phyloP scores from a whole-genome alignment of 148 eudicot genomes.

The Limonium bicolor region DNA sequence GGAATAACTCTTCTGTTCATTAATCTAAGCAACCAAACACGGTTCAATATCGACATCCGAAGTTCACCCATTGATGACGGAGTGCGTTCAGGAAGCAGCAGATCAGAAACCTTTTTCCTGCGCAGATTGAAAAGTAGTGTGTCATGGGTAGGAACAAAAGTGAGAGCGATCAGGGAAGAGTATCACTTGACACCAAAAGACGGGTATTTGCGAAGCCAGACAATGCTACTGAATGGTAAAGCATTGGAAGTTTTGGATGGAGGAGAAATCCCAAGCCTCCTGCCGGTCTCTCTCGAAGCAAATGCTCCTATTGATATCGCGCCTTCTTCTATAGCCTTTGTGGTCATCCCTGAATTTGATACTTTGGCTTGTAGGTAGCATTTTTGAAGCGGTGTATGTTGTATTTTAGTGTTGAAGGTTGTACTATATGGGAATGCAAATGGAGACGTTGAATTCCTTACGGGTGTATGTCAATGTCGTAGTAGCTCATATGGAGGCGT shows the following conservation, averaged over 20 bases:
- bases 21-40: constrained; percentile 61
- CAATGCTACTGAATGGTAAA: constrained; percentile 35
- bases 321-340: constrained; percentile 38
- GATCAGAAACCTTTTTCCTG: too few relatives aligned
- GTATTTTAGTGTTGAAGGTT: too few relatives aligned
- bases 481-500: too few relatives aligned
- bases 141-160: constrained; percentile 55
- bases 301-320: constrained; percentile 15
- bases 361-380: constrained; percentile 23
- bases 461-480: too few relatives aligned
- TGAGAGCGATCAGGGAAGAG: constrained; percentile 39
- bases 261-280: constrained; percentile 32
- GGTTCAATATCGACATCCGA: constrained; percentile 17
- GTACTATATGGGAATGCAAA: too few relatives aligned
- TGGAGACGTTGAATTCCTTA: too few relatives aligned
- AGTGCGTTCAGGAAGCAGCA: too few relatives aligned
- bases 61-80: too few relatives aligned
- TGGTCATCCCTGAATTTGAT: constrained; percentile 26
- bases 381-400: too few relatives aligned
- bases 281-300: constrained; percentile 15
- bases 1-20: constrained; percentile 73
- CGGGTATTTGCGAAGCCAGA: constrained; percentile 26
- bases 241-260: constrained; percentile 12
- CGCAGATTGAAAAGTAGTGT: too few relatives aligned
- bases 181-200: constrained; percentile 29